Percentiles rank a stretch among this genome's conserved stretches.
phyloP scores from a whole-genome alignment of 1,284 basidiomycete genomes.

The Cryptococcus sp. region DNA sequence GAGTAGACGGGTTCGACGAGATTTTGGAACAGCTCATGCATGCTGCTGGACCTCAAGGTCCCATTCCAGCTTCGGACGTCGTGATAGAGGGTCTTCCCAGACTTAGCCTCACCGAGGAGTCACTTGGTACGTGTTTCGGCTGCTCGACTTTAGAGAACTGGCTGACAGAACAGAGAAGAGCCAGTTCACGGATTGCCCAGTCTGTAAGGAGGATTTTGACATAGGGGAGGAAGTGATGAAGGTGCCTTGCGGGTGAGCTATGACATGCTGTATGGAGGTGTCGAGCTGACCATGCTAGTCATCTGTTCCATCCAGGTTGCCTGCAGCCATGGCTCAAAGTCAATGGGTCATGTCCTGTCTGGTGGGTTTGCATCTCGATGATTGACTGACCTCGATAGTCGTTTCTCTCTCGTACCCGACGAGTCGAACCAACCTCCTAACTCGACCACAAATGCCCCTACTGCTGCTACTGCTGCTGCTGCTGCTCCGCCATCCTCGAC shows the following conservation, averaged over 20 bases:
- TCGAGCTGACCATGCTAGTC: slow-evolving; percentile 15
- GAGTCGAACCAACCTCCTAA: no score
- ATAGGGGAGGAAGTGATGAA: slow-evolving; percentile 36
- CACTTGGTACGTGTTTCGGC: slow-evolving; percentile 24
- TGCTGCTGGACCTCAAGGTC: slow-evolving; percentile 42
- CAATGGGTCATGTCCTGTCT: slow-evolving; percentile 46
- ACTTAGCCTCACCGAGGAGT: slow-evolving; percentile 33
- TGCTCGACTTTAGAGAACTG: background rate
- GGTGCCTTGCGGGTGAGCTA: slow-evolving; percentile 42
- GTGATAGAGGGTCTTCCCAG: slow-evolving; percentile 43
- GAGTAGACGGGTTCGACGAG: slow-evolving; percentile 39
- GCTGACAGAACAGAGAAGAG: slow-evolving; percentile 22
- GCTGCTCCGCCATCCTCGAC: background rate
- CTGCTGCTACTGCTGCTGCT: background rate
- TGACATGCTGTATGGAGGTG: background rate
- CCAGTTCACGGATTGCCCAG: slow-evolving; percentile 41
- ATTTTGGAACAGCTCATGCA: slow-evolving; percentile 44
- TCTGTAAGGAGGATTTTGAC: slow-evolving; percentile 44
- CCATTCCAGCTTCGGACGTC: slow-evolving; percentile 37
- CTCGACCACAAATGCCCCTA: background rate
- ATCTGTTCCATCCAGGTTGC: slow-evolving; percentile 45
- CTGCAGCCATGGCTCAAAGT: slow-evolving; percentile 43
- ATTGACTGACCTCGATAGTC: no score
- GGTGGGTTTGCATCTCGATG: no score
- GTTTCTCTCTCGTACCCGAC: slow-evolving; percentile 41